Evolutionary conservation across 2,329 filamentous ascomycete species (phyloP).

Genomic region (Xylariaceae sp.): DNA sequence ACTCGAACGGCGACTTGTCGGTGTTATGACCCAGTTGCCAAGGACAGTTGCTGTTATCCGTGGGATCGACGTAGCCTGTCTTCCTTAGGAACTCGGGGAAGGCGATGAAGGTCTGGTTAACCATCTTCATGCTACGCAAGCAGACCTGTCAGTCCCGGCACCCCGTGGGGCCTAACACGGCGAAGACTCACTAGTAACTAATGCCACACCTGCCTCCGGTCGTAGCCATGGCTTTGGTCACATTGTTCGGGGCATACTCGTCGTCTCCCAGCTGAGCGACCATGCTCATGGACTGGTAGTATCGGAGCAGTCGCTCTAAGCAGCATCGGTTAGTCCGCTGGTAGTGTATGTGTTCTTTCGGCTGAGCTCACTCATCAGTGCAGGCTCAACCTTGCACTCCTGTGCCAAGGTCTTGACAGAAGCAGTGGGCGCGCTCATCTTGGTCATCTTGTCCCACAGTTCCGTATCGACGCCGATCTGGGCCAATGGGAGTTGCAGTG

Average conservation of each 20-base stretch:
- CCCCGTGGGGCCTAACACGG: neutral
- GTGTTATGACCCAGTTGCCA: conserved; percentile 16
- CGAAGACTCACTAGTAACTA: conserved; percentile 10
- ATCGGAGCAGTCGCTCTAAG: conserved; percentile 18
- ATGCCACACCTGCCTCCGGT: conserved; percentile 1
- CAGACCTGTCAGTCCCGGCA: neutral
- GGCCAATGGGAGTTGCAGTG: conserved; percentile 3
- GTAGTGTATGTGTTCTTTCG: too few species aligned
- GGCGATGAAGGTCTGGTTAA: conserved; percentile 9
- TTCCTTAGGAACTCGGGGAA: conserved; percentile 16
- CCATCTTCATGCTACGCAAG: conserved; percentile 5
- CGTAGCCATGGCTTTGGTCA: conserved; percentile 15
- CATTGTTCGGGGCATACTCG: conserved; percentile 13
- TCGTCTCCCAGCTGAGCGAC: conserved; percentile 14
- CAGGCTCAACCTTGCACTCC: too few species aligned
- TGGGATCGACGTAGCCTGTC: conserved; percentile 9
- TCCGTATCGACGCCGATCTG: conserved; percentile 3
- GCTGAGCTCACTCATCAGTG: too few species aligned
- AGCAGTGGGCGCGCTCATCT: neutral
- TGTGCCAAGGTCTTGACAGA: neutral
- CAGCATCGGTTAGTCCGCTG: conserved; percentile 6
- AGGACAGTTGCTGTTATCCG: conserved; percentile 5
- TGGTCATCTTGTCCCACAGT: neutral
- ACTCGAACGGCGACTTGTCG: conserved; percentile 8
- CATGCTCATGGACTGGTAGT: conserved; percentile 20